These are phyloP conservation scores for Solanum chiquidenum DNA, from an alignment of 257 asterid genomes.

Conservation along the genomic window DNA sequence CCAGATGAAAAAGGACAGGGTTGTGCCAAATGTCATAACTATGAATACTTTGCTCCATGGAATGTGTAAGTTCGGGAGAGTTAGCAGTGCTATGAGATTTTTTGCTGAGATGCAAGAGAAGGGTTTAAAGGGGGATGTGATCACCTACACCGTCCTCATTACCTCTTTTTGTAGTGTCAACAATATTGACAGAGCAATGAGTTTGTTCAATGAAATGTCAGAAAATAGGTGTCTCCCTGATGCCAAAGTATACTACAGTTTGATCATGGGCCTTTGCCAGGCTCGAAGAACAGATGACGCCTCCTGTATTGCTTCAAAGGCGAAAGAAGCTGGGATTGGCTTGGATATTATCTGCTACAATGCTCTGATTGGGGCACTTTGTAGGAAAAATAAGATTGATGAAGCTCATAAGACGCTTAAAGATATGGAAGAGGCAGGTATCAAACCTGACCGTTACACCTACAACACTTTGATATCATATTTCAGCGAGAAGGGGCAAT, in stretches of 20 bases:
- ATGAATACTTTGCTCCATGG: constrained; percentile 55
- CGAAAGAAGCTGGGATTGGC: constrained; percentile 60
- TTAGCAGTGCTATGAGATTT: constrained; percentile 46
- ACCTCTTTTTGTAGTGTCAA: constrained; percentile 60
- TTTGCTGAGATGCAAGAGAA: constrained; percentile 35
- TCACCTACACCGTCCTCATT: constrained; percentile 53
- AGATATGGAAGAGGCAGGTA: constrained; percentile 46
- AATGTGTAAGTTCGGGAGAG: constrained; percentile 58
- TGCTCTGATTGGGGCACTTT: constrained; percentile 62
- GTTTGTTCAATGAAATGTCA: constrained; percentile 51
- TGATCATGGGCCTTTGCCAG: constrained; percentile 60
- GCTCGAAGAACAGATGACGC: constrained; percentile 78
- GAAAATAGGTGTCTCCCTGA: constrained; percentile 50
- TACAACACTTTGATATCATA: constrained; percentile 66
- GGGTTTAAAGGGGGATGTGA: constrained; percentile 46
- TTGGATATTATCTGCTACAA: constrained; percentile 57
- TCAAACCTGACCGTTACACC: constrained; percentile 64
- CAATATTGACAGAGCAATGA: constrained; percentile 63
- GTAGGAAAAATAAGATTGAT: constrained; percentile 51
- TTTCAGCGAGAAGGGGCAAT: constrained; percentile 51
- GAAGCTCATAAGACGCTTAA: constrained; percentile 41
- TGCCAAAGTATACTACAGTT: constrained; percentile 51
- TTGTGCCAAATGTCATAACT: constrained; percentile 37
- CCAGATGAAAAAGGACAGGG: constrained; percentile 39
- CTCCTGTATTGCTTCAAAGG: constrained; percentile 21